Conservation (phyloP, 257 asterid species). For the Craterostigma plantagineum region DNA sequence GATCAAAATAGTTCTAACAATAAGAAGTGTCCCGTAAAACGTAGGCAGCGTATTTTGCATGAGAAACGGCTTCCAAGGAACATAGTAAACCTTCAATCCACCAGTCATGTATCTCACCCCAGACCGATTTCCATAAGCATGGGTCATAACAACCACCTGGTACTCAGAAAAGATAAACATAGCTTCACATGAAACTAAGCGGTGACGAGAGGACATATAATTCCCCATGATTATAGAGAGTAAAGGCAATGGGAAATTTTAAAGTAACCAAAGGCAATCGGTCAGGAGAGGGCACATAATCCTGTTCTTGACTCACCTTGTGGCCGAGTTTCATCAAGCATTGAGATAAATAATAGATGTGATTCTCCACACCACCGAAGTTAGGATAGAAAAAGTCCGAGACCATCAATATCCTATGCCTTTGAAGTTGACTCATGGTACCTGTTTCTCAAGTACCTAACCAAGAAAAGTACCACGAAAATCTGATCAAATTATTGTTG, state of each 20-base stretch:
- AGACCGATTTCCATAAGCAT: constrained; percentile 73
- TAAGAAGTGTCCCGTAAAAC: constrained; percentile 73
- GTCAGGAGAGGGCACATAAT: too few species aligned
- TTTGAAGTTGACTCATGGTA: constrained; percentile 8
- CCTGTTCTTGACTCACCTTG: too few species aligned
- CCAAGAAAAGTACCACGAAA: too few species aligned
- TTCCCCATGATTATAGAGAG: neutral
- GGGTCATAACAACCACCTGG: constrained; percentile 91
- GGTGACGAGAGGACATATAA: too few species aligned
- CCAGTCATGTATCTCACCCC: constrained; percentile 93
- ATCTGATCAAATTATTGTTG: constrained; percentile 16
- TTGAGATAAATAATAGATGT: too few species aligned
- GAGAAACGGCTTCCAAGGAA: constrained; percentile 82
- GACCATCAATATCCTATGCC: too few species aligned
- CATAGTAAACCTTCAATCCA: constrained; percentile 81
- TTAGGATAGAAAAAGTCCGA: too few species aligned
- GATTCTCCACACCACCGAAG: too few species aligned
- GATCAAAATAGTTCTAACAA: constrained; percentile 64
- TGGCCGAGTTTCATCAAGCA: too few species aligned
- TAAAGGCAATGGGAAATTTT: neutral
- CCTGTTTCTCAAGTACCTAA: constrained; percentile 12
- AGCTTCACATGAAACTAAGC: too few species aligned
- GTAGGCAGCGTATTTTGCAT: constrained; percentile 93
- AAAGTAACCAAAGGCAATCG: neutral
- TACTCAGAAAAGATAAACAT: constrained; percentile 5